phyloP scores from a whole-genome alignment of 164 flowering plant species.

The Berberis vulgaris region DNA sequence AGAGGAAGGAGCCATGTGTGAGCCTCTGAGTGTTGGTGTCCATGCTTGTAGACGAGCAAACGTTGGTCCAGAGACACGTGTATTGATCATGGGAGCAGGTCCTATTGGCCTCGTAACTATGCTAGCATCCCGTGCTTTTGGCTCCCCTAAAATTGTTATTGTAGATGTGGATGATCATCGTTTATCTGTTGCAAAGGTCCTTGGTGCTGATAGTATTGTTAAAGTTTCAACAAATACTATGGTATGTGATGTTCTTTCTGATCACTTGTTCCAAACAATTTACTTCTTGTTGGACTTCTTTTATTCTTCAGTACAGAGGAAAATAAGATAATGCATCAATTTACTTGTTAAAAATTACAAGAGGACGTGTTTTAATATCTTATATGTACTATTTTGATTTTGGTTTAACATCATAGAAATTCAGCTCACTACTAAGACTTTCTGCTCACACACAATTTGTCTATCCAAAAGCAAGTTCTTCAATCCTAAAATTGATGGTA shows the following conservation, averaged over 20 bases:
- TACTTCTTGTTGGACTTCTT: no score
- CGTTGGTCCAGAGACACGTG: conserved; percentile 75
- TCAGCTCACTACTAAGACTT: no score
- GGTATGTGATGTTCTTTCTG: conserved; percentile 23
- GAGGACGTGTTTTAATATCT: no score
- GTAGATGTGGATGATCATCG: conserved; percentile 81
- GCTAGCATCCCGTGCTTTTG: conserved; percentile 87
- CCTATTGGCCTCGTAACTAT: conserved; percentile 87
- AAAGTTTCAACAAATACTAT: conserved; percentile 60
- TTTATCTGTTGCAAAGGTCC: conserved; percentile 70
- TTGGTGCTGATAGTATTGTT: conserved; percentile 66
- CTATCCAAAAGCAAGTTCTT: no score
- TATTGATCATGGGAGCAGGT: conserved; percentile 87
- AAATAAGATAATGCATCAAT: no score
- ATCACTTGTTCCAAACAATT: no score
- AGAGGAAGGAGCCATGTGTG: conserved; percentile 99
- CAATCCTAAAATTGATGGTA: no score
- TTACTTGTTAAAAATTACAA: no score
- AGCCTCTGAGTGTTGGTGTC: conserved; percentile 91
- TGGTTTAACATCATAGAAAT: no score
- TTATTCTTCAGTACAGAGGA: no score
- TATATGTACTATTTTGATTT: no score
- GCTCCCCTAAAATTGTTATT: conserved; percentile 64
- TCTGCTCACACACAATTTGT: no score
- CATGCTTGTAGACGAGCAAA: conserved; percentile 89